Base-by-base conservation (phyloP, 2,329 filamentous ascomycete species). In the Monilinia laxa region DNA sequence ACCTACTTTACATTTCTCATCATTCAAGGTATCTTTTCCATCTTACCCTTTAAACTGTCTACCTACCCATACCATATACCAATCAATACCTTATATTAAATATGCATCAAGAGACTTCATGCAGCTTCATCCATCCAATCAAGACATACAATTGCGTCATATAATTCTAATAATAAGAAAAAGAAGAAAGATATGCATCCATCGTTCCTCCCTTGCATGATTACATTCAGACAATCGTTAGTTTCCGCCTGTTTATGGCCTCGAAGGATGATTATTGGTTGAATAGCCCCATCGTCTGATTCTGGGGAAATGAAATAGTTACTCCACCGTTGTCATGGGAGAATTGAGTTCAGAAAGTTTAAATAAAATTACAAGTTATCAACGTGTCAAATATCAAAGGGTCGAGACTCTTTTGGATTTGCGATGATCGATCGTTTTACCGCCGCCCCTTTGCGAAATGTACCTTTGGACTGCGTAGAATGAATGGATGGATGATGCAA, bases 91-190 rank as follows among this genome's bases (percentile, higher is more conserved):
- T 60, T n/a, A 49, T 11, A 60, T 60, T 38, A 49, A 18, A 42
- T 10, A 38, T 60, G 57, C 57, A 60, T 20, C n/a, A 35, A 9
- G 12, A 60, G 20, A 49, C 18, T 49, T 49, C 57, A 25, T 23
- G 57, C 57, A 60, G 57, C 57, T 28, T 35, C 42, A 49, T 12
- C 3, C 28, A 60, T 35, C 57, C 57, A 49, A 60, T 49, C 11
- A 38, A 18, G 25, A 60, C 31, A 7, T 16, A 40, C 57, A 12
- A 60, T 60, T 49, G 57, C 57, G 57, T 60, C 57, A 60, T 60
- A 23, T n/a, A 16, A 49, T 35, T 35, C 57, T 49, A 60, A 59
- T 59, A 59, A 59, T 59, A 35, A 40, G 12, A 60, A 60, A 20
- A 60, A 16, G 18, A 47, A 20, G 28, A n/a, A 0, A 45, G 11